A percentile compares a stretch with the other conserved stretches of the same genome.
Evolutionary conservation across 2,329 filamentous ascomycete species (phyloP).

Genomic region (Trichoderma harzianum): DNA sequence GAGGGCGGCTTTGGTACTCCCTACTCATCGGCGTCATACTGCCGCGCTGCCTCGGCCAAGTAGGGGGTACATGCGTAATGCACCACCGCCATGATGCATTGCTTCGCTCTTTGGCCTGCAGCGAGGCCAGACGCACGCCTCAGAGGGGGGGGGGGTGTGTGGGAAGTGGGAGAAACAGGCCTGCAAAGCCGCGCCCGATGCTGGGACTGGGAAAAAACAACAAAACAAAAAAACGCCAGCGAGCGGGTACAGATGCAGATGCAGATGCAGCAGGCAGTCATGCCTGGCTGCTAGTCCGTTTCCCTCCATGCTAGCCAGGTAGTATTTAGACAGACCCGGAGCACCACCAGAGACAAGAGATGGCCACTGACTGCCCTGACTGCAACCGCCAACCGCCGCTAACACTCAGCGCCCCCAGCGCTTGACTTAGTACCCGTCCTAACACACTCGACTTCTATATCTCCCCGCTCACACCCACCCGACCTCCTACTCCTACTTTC

Average conservation of each 20-base stretch:
- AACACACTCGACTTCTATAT: slow-evolving; percentile 25
- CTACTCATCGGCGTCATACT: slow-evolving; percentile 15
- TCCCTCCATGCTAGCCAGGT: not conserved
- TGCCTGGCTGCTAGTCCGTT: slow-evolving; percentile 5
- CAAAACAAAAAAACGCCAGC: slow-evolving; percentile 15
- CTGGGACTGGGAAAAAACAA: not conserved
- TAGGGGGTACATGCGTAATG: slow-evolving; percentile 7
- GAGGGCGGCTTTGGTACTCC: slow-evolving; percentile 7
- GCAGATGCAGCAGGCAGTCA: slow-evolving; percentile 17
- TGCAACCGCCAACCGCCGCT: slow-evolving; percentile 15
- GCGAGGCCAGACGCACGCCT: not conserved
- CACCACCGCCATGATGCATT: not conserved
- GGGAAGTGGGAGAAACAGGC: not conserved
- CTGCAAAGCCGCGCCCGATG: slow-evolving; percentile 1
- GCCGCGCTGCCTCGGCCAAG: slow-evolving; percentile 4
- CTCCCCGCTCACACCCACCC: slow-evolving; percentile 49
- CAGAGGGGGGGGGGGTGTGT: slow-evolving; percentile 4
- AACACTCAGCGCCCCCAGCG: slow-evolving; percentile 19
- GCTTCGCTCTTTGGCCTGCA: not conserved
- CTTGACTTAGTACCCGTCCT: slow-evolving; percentile 9
- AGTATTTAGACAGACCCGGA: slow-evolving; percentile 5
- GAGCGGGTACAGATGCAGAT: slow-evolving; percentile 17
- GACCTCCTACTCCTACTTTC: slow-evolving; percentile 31
- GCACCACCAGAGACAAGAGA: not conserved
- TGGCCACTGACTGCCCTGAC: slow-evolving; percentile 7